A percentile compares a stretch with the other conserved stretches of the same genome.
phyloP scores from a whole-genome alignment of 352 stramenopile species.

The Globisporangium echinulatum region DNA sequence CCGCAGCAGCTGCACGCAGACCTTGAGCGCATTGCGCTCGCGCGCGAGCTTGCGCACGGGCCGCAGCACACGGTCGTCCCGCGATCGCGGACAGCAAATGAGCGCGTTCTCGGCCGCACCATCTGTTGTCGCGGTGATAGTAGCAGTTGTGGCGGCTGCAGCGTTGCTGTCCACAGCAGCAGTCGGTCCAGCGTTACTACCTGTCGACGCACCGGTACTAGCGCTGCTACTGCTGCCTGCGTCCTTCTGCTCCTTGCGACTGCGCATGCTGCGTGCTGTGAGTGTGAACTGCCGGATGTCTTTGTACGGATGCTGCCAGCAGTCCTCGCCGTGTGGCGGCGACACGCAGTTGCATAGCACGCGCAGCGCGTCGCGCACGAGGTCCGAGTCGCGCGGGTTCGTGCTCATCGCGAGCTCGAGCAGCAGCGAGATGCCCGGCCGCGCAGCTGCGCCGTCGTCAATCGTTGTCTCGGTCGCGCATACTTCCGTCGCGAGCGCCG shows the following conservation, averaged over 20 bases:
- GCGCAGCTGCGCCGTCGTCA: slow-evolving; percentile 43
- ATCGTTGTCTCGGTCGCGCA: slow-evolving; percentile 62
- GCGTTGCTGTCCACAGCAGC: neutral
- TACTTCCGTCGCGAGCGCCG: slow-evolving; percentile 60
- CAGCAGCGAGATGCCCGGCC: slow-evolving; percentile 58
- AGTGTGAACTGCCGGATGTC: slow-evolving; percentile 77
- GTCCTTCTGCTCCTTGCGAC: slow-evolving; percentile 23
- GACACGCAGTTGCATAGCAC: slow-evolving; percentile 85
- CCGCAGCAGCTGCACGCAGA: slow-evolving; percentile 79
- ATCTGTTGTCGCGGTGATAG: neutral
- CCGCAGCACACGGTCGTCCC: slow-evolving; percentile 60
- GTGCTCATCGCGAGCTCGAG: slow-evolving; percentile 73
- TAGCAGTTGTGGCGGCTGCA: neutral
- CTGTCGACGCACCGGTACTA: too few species aligned
- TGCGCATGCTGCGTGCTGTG: slow-evolving; percentile 62
- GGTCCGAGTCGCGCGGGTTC: slow-evolving; percentile 61
- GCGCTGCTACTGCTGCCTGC: neutral
- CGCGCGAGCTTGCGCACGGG: slow-evolving; percentile 67
- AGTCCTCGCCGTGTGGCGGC: slow-evolving; percentile 67
- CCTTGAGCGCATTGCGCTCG: slow-evolving; percentile 82
- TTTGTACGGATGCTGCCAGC: slow-evolving; percentile 82
- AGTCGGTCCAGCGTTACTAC: too few species aligned
- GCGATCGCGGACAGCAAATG: slow-evolving; percentile 50
- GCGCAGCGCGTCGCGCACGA: slow-evolving; percentile 63
- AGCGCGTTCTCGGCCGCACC: slow-evolving; percentile 13